Base-by-base conservation (phyloP, 495 filamentous ascomycete species). In the Talaromyces trachyspermus region DNA sequence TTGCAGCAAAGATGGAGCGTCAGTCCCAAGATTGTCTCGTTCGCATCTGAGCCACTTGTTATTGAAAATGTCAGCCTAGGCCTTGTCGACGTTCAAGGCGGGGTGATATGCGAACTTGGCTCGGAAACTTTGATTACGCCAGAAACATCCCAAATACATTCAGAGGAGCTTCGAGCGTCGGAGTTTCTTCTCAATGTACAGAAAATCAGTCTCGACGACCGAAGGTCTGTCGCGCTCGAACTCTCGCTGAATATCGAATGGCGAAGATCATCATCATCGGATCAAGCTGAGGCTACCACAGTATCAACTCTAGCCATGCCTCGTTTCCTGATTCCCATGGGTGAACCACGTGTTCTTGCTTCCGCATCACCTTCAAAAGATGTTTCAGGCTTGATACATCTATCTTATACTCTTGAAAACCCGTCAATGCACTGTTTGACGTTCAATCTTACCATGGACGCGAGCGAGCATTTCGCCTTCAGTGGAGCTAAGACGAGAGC, bases 351-450 rank as follows among this genome's bases (percentile, higher is more conserved):
- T 40, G 89, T 95, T 4, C 77, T 97, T 0, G 87, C 85, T 8
- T 75, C 79, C 0, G 70, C 80, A 7, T 67, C 67, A 0, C 64
- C 78, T 42, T 76, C 59, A 10, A 50, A 36, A n/a, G 52, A 46
- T n/a, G 51, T 72, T 18, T 53, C 73, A 0, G 64, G 62, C 2
- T 49, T 76, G 27, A 65, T 80, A 3, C 71, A 75, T 30, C 57
- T 85, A 15, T 65, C 74, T 22, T 86, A 95, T 53, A 85, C 80
- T 5, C 76, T 97, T 50, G 92, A 99, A 60, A 99, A 99, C 59
- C 86, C 92, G 3, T 95, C 94, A 2, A 83, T 80, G 57, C 91
- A 97, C 57, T 90, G 92, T 62, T 76, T 99, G 15, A 94, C 89
- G 0, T 97, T 99, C 64, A 86, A 82, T 17, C 59, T 95, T 24